Base-by-base conservation (phyloP, 495 filamentous ascomycete species). In the Hypoxylon lienhwacheense region DNA sequence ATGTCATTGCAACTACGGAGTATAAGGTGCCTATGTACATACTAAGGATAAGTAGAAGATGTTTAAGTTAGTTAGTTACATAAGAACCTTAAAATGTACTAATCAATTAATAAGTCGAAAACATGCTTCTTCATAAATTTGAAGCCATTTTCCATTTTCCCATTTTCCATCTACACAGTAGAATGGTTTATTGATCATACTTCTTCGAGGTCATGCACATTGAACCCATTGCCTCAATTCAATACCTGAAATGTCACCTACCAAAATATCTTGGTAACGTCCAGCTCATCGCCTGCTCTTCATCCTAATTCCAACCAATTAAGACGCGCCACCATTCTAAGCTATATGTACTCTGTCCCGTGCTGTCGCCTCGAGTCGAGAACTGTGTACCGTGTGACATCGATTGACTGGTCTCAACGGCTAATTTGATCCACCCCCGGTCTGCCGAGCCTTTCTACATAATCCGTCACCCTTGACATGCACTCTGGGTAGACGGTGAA, bases 381-480 rank as follows among this genome's bases (percentile, higher is more conserved):
- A 51, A n/a, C n/a, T n/a, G n/a, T n/a, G n/a, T n/a, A n/a, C 57
- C 56, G 57, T 49, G 57, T 61, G 57, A 61, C 57, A 51, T 43
- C 8, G 6, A 25, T 35, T n/a, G 22, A 20, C 22, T 53, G 32
- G 37, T 36, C 37, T 51, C 51, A 51, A 61, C 57, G 57, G 57
- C 45, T 61, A 61, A 61, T 55, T 51, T 52, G 32, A 20, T 10
- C 51, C 28, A 12, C 37, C 51, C 57, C 57, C 22, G 24, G 50
- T 33, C 56, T 54, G 15, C 37, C 43, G 26, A 50, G 20, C 20
- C 39, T 26, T 24, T 28, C 44, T 47, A 33, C 12, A 40, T 41
- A 35, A 34, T 45, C 31, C 26, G 28, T 33, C 24, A 53, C 19
- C 5, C 12, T 33, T 17, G 34, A 50, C 15, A 60, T 45, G 32